Percentiles rank a stretch among this genome's conserved stretches.
Evolutionary conservation across 805 yeast genomes (phyloP).

Genomic region (Wickerhamiella siamensis): DNA sequence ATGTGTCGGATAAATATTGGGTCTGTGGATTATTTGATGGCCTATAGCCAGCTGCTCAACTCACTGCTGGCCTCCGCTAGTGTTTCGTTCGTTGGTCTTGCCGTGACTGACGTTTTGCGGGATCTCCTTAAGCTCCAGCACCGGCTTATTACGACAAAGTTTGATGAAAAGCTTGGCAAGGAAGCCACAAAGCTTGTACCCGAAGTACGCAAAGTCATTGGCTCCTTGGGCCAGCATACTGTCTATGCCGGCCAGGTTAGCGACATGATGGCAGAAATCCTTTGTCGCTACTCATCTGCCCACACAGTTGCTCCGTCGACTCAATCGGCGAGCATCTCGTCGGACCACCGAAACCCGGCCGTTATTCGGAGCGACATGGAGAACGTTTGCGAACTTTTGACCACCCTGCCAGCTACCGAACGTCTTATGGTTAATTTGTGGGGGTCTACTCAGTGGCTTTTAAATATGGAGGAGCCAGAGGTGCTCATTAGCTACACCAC

Average conservation of each 20-base stretch:
- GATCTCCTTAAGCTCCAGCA: constrained; percentile 25
- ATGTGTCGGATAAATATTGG: constrained; percentile 13
- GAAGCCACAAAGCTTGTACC: constrained; percentile 6
- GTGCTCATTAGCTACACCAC: constrained; percentile 16
- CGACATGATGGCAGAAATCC: constrained; percentile 62
- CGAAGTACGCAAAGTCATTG: constrained; percentile 33
- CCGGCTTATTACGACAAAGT: constrained; percentile 8
- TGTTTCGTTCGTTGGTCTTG: constrained; percentile 74
- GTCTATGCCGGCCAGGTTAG: constrained; percentile 78
- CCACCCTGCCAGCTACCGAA: constrained; percentile 4
- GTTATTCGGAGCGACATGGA: constrained; percentile 16
- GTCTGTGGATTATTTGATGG: constrained; percentile 9
- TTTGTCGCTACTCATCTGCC: constrained; percentile 15
- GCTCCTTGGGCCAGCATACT: constrained; percentile 58
- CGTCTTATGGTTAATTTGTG: constrained; percentile 14
- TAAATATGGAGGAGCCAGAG: constrained; percentile 13
- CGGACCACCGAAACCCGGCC: not conserved
- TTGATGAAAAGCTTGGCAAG: constrained; percentile 1
- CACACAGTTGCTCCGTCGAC: not conserved
- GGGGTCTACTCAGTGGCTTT: constrained; percentile 22
- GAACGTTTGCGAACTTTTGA: constrained; percentile 16
- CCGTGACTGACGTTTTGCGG: constrained; percentile 65
- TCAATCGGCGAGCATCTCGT: not conserved
- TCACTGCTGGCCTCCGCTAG: constrained; percentile 22
- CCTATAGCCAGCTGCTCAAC: constrained; percentile 11